Base-by-base conservation (phyloP, 2,329 filamentous ascomycete species). In the Lasiodiplodia gonubiensis region DNA sequence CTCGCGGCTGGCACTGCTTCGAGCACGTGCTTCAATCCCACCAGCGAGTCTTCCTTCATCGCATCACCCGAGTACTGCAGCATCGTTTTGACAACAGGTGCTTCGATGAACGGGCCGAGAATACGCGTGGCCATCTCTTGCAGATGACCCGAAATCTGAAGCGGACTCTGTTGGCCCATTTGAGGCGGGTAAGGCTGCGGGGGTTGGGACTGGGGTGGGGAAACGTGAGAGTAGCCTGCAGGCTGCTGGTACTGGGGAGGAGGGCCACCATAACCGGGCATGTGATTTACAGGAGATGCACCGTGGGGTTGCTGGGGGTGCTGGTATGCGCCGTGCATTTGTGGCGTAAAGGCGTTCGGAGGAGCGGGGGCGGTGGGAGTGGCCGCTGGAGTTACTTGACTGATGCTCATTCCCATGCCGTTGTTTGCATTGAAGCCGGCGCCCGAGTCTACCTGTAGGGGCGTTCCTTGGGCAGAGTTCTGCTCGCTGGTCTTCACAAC, bases 1-100 rank as follows among this genome's bases (percentile, higher is more conserved):
- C 88, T 84, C 0, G 92, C 87, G 25, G 84, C 85, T 0, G 88
- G 87, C 66, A 93, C 89, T 12, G 85, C 83, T 60, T 89, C 85
- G 27, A 93, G 84, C 16, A 94, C 89, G 48, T 86, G 84, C 63
- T 86, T 85, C 69, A 97, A 86, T 33, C 95, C 87, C 66, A 86
- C 84, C 86, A 95, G 90, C 74, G 96, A 92, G 18, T 86, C 72
- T 55, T 78, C 75, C 11, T 73, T 72, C 33, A 83, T 77, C 8
- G 73, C 70, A 7, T 77, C 73, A 18, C 76, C 74, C 11, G 76
- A 73, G 48, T 67, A 53, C 3, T 70, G 68, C n/a, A 84, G 70
- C 21, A 83, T 75, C 64, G 76, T 73, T 49, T 75, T 71, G 14
- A 83, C 80, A 18, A 81, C 80, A 0, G 81, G 80, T 3, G 77